Evolutionary conservation across 1,284 basidiomycete species (phyloP).

Genomic region (Amylostereum chailletii): DNA sequence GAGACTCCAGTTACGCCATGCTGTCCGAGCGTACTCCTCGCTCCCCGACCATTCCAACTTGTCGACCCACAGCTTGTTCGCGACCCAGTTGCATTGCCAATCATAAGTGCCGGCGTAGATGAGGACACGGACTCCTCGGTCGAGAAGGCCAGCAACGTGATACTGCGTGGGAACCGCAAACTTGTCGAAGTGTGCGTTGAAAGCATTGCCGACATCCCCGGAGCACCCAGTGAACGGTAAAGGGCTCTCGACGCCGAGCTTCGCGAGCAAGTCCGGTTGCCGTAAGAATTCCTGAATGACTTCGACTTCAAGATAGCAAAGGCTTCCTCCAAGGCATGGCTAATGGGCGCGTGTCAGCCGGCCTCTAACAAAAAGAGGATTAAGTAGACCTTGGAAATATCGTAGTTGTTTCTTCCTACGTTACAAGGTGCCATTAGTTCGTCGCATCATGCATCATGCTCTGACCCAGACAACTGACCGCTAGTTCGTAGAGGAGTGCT

Average conservation of each 20-base stretch:
- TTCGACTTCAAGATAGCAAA: slow-evolving; percentile 48
- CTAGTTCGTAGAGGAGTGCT: slow-evolving; percentile 42
- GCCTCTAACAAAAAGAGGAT: background rate
- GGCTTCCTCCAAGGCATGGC: slow-evolving; percentile 40
- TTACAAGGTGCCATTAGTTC: background rate
- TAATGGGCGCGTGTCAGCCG: slow-evolving; percentile 12
- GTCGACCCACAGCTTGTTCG: slow-evolving; percentile 69
- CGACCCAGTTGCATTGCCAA: slow-evolving; percentile 75
- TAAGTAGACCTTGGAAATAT: slow-evolving; percentile 52
- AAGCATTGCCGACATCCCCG: slow-evolving; percentile 34
- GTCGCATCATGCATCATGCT: background rate
- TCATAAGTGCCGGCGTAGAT: slow-evolving; percentile 77
- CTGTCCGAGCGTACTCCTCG: slow-evolving; percentile 37
- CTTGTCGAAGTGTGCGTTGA: slow-evolving; percentile 50
- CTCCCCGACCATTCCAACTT: slow-evolving; percentile 64
- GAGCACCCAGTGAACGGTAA: slow-evolving; percentile 54
- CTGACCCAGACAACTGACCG: slow-evolving; percentile 25
- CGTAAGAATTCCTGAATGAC: slow-evolving; percentile 49
- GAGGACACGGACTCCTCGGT: slow-evolving; percentile 62
- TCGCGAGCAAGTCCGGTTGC: slow-evolving; percentile 38
- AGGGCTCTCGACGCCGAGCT: slow-evolving; percentile 51
- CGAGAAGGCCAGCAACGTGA: slow-evolving; percentile 66
- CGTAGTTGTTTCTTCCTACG: slow-evolving; percentile 57
- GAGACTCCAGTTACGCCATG: slow-evolving; percentile 52
- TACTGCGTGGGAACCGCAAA: slow-evolving; percentile 48